Evolutionary conservation across 2,329 filamentous ascomycete species (phyloP).

Genomic region (Penicillium rolfsii): DNA sequence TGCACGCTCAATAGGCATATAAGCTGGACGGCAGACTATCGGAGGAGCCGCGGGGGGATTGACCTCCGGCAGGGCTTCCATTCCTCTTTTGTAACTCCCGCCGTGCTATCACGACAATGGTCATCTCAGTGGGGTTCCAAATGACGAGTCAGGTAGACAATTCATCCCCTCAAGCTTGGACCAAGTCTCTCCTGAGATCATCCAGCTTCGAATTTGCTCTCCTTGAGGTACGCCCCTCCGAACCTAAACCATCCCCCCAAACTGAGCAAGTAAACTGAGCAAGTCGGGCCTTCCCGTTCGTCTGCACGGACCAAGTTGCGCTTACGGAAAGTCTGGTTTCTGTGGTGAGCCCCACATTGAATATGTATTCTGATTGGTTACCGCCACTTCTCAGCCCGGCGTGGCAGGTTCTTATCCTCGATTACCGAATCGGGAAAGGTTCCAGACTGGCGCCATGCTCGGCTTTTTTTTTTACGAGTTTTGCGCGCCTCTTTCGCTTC

Average conservation of each 20-base stretch:
- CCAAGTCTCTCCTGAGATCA: background rate
- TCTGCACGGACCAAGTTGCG: background rate
- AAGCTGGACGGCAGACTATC: background rate
- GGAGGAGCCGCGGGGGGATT: conserved; percentile 5
- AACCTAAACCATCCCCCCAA: background rate
- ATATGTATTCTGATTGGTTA: background rate
- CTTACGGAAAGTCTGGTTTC: background rate
- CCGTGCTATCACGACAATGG: background rate
- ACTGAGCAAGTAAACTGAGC: no score
- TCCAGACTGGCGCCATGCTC: conserved; percentile 20
- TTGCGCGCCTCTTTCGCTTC: conserved; percentile 12
- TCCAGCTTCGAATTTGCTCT: background rate
- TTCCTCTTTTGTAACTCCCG: conserved; percentile 11
- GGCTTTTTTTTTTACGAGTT: conserved; percentile 19
- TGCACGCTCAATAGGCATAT: background rate
- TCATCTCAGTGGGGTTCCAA: background rate
- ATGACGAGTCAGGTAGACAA: background rate
- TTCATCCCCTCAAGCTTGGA: background rate
- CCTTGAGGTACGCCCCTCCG: background rate
- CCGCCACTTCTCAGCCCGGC: background rate
- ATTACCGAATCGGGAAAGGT: conserved; percentile 26
- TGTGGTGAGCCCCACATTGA: background rate
- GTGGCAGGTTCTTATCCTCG: conserved; percentile 14
- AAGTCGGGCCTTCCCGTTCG: conserved; percentile 4
- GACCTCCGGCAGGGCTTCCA: conserved; percentile 24